Conservation (phyloP, 202 grass and related monocot genomes). For the Panicum virgatum region DNA sequence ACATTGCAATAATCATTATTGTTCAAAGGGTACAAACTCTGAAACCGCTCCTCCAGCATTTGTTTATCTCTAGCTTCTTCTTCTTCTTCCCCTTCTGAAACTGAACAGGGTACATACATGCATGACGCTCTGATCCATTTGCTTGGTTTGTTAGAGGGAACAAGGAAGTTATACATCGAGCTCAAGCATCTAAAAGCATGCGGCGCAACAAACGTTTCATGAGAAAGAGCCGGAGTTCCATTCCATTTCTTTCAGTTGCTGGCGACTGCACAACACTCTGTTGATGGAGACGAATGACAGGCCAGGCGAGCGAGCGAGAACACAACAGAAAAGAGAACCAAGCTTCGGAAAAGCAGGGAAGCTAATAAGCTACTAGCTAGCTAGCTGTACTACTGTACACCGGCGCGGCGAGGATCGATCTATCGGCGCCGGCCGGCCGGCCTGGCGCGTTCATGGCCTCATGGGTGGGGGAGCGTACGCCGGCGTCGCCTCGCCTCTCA, state of each 20-base stretch:
- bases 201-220: background rate
- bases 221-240: background rate
- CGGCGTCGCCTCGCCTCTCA: constrained; percentile 45
- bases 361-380: no score
- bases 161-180: background rate
- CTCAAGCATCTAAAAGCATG: background rate
- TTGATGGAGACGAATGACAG: background rate
- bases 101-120: background rate
- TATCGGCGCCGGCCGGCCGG: no score
- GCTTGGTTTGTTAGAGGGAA: background rate
- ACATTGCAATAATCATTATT: no score
- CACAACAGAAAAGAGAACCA: background rate
- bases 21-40: no score
- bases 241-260: constrained; percentile 18
- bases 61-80: background rate
- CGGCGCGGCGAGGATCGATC: background rate
- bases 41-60: background rate
- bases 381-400: constrained; percentile 16
- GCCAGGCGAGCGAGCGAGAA: background rate
- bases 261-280: background rate
- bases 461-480: constrained; percentile 49
- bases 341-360: constrained; percentile 44
- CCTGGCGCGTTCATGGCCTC: no score
- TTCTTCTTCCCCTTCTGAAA: background rate
- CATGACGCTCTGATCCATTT: background rate